These are phyloP conservation scores for Poronia punctata DNA, from an alignment of 495 filamentous ascomycete genomes.

Conservation along the genomic window DNA sequence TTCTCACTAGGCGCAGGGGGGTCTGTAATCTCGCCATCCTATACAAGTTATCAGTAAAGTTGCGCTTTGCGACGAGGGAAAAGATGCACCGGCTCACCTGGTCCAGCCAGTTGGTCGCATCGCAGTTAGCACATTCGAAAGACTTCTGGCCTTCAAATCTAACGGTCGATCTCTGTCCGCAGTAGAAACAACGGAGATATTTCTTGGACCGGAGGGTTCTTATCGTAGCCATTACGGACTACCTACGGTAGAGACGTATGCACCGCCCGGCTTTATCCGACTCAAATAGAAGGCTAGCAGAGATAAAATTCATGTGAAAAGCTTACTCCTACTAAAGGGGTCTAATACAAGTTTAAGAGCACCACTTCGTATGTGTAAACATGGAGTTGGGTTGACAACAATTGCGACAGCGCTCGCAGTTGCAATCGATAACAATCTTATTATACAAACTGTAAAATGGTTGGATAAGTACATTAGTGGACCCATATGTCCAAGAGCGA, in stretches of 20 bases:
- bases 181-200: conserved; percentile 68
- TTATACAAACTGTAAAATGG: no score
- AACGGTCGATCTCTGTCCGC: conserved; percentile 54
- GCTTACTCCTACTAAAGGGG: neutral
- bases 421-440: no score
- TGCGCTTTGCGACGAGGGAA: neutral
- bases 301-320: no score
- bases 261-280: neutral
- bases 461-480: no score
- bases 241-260: neutral
- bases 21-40: conserved; percentile 83
- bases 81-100: conserved; percentile 32
- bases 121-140: conserved; percentile 67
- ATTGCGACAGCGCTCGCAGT: no score
- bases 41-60: neutral
- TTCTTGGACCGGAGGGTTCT: conserved; percentile 31
- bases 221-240: conserved; percentile 11
- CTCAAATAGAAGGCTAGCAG: neutral
- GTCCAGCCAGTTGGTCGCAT: conserved; percentile 78
- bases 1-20: conserved; percentile 55
- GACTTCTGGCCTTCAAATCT: conserved; percentile 44
- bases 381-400: no score
- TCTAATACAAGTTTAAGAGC: no score
- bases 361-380: no score
- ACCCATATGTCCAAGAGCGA: no score